Percentiles rank a stretch among this genome's conserved stretches.
phyloP scores from a whole-genome alignment of 1,284 basidiomycete species.

The Sporisorium graminicola region DNA sequence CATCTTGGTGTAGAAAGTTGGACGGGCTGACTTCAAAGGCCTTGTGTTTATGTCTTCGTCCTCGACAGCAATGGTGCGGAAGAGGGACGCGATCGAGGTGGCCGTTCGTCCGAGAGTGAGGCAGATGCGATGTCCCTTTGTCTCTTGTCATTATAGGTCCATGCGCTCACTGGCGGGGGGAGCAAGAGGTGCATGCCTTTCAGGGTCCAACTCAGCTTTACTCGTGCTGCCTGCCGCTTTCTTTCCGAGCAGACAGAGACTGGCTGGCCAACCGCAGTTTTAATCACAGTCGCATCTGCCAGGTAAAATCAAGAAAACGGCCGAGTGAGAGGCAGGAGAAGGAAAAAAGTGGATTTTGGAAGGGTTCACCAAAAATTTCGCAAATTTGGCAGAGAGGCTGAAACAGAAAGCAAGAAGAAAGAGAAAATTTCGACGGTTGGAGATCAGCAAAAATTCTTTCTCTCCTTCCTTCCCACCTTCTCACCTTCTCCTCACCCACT shows the following conservation, averaged over 20 bases:
- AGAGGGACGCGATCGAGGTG: background rate
- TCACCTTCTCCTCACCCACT: constrained; percentile 30
- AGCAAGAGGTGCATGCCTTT: background rate
- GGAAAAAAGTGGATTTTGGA: constrained; percentile 13
- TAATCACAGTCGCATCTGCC: background rate
- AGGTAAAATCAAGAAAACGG: background rate
- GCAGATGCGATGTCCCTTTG: background rate
- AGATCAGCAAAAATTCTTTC: constrained; percentile 3
- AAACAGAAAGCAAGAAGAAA: constrained; percentile 4
- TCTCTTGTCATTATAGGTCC: background rate
- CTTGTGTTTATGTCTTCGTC: no score
- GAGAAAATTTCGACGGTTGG: constrained; percentile 33
- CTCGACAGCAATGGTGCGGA: background rate
- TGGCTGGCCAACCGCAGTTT: constrained; percentile 12
- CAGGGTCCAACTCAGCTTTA: constrained; percentile 18
- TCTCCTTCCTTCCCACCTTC: constrained; percentile 8
- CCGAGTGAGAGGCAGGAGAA: constrained; percentile 23
- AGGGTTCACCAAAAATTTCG: constrained; percentile 18
- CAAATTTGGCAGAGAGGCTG: background rate
- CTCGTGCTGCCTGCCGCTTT: constrained; percentile 1
- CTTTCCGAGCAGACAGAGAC: background rate
- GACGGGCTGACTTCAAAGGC: background rate
- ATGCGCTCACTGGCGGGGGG: background rate
- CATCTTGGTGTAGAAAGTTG: constrained; percentile 8
- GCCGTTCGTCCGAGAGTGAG: background rate